Evolutionary conservation across 2,329 filamentous ascomycete species (phyloP), one percentile per base, ranked within the genome.

Genomic region (Dendryphion nanum): DNA sequence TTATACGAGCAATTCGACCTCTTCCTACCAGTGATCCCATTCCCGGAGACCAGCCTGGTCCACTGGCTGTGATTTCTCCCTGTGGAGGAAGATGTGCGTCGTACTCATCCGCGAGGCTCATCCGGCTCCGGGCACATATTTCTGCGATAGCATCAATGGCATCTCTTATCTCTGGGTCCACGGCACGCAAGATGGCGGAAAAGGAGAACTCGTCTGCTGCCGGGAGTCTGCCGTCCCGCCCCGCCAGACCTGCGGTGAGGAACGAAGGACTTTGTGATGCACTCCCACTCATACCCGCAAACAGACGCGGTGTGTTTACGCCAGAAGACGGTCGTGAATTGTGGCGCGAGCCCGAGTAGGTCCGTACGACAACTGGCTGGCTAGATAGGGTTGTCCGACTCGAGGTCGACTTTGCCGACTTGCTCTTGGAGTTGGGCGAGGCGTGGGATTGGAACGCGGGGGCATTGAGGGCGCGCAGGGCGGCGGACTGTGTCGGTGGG

Each of bases 91-190:
- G 71, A 57, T 83, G 79, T 30, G 78, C 77, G 21, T 72, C 74
- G 55, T 83, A 80, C 54, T 82, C 78, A 51, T 82, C 78, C 7
- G 79, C 78, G 42, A 83, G 63, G 49, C 78, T 81, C 53, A 81
- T 65, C 47, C 74, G 74, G 58, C 77, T 82, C 42, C 77, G 70
- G 3, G 79, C 79, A 48, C 77, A 80, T 42, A 83, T 81, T 50
- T 81, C 77, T 17, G 79, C 78, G 48, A 83, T 82, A 13, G 77
- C 76, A 51, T 82, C 76, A 37, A 83, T 70, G 7, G 78, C 78
- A 12, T 65, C 64, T 44, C 75, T 67, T 32, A 82, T 78, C 48
- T 82, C 78, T 10, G 76, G 73, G 39, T 81, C 76, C 38, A 80
- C 75, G 18, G 77, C 74, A 17, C 70, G 69, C 12, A 80, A 63